Evolutionary conservation across 768 basidiomycete genomes (phyloP).

Genomic region (Lactarius pseudohatsudake): DNA sequence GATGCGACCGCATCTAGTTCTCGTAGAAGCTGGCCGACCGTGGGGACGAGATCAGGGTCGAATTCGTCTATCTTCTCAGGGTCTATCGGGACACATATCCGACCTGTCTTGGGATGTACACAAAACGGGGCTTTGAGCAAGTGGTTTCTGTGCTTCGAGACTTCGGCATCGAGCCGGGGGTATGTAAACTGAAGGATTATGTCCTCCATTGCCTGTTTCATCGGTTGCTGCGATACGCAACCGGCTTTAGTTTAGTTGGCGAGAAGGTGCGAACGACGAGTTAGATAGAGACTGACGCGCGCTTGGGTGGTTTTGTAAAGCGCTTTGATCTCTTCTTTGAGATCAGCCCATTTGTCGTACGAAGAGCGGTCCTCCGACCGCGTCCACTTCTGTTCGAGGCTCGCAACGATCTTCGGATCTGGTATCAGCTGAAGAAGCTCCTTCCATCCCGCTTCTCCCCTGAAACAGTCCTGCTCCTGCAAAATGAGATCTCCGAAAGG

Average conservation of each 20-base stretch:
- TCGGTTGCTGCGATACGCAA: slow-evolving; percentile 32
- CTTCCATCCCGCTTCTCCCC: slow-evolving; percentile 66
- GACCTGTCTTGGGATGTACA: slow-evolving; percentile 93
- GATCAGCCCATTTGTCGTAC: slow-evolving; percentile 69
- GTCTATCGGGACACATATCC: slow-evolving; percentile 92
- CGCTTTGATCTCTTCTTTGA: slow-evolving; percentile 44
- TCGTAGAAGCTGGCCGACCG: slow-evolving; percentile 74
- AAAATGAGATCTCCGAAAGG: slow-evolving; percentile 71
- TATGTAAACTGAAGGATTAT: slow-evolving; percentile 93
- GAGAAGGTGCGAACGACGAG: slow-evolving; percentile 4
- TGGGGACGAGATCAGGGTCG: slow-evolving; percentile 84
- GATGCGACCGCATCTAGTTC: slow-evolving; percentile 60
- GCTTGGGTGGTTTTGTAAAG: slow-evolving; percentile 35
- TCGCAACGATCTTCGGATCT: slow-evolving; percentile 49
- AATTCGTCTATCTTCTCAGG: slow-evolving; percentile 73
- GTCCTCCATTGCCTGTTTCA: slow-evolving; percentile 70
- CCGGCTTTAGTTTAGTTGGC: neutral
- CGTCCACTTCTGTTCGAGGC: slow-evolving; percentile 61
- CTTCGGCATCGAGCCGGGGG: slow-evolving; percentile 94
- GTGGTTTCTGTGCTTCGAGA: slow-evolving; percentile 96
- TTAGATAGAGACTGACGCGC: slow-evolving; percentile 36
- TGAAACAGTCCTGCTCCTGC: slow-evolving; percentile 83
- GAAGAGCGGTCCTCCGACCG: slow-evolving; percentile 54
- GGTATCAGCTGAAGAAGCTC: slow-evolving; percentile 74
- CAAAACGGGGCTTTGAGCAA: slow-evolving; percentile 97